Evolutionary conservation across 2,329 filamentous ascomycete genomes (phyloP), one percentile per base, ranked within the genome.

Genomic region (Apiospora arundinis): DNA sequence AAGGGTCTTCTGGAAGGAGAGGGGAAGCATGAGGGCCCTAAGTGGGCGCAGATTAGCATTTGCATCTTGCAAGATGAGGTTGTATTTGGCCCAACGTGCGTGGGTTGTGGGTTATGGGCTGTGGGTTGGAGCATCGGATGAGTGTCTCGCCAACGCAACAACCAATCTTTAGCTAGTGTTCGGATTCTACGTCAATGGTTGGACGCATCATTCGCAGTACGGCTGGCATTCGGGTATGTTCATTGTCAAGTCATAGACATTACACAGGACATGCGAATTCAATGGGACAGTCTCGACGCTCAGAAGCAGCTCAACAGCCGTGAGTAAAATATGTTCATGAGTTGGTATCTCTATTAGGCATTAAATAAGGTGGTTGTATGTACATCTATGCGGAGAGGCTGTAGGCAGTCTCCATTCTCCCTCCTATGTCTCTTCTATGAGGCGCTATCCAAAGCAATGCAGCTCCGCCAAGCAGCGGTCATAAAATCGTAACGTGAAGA

Each of bases 381-480:
- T 63, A 40, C 56, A 63, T 63, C 56, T 63, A 63, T 40, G 56
- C 18, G 56, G 56, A 40, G 56, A 63, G 32, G 21, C 56, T 40
- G 32, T 40, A 18, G 9, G 32, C 32, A 40, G 32, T 63, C 32
- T 63, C 32, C 56, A 45, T 21, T 40, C 32, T 63, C 56, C 45
- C 18, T 40, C 28, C n/a, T 63, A 63, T 63, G 56, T 37, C 32
- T n/a, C 56, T 40, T 63, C 56, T 63, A 63, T 40, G 32, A 63
- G 56, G 32, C 56, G 56, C 56, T 63, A 63, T 63, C 28, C 56
- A 63, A 63, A 18, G 32, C 32, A 63, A 63, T 40, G 56, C 56
- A 63, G 56, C 56, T 40, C 56, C 28, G 56, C 56, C 28, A 40
- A 40, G 56, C 56, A 63, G 66, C 66, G 25, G 66, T 68, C 66